Percentiles rank a stretch among this genome's conserved stretches.
Conservation (phyloP, 2,329 filamentous ascomycete genomes). For the Talaromyces sp. region DNA sequence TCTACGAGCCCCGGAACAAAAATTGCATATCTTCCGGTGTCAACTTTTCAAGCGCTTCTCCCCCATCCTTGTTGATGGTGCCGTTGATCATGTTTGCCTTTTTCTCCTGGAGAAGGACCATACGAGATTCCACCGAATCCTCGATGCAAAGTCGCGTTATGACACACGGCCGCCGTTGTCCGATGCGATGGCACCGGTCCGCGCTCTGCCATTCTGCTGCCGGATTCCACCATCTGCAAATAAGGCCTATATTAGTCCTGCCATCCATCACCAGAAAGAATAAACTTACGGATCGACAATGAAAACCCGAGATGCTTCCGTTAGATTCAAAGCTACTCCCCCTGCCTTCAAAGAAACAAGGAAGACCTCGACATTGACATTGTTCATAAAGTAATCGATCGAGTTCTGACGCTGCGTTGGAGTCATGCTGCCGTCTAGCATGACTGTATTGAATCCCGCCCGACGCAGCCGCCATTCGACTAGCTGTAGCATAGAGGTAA, state of each 20-base stretch:
- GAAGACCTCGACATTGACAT: conserved; percentile 91
- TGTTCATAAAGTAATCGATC: conserved; percentile 95
- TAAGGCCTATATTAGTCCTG: conserved; percentile 21
- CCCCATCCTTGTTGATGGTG: conserved; percentile 88
- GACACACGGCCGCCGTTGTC: conserved; percentile 86
- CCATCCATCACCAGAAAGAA: neutral
- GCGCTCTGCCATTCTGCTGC: conserved; percentile 99
- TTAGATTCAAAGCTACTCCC: conserved; percentile 90
- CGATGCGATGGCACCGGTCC: conserved; percentile 90
- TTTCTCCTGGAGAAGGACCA: conserved; percentile 95
- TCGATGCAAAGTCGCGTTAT: conserved; percentile 95
- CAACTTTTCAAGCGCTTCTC: conserved; percentile 80
- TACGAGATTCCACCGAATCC: conserved; percentile 92
- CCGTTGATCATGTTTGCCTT: conserved; percentile 98
- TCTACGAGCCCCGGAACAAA: conserved; percentile 72
- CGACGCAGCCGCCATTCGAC: conserved; percentile 95
- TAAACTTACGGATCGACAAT: conserved; percentile 84
- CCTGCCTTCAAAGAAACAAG: conserved; percentile 94
- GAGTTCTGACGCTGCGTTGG: conserved; percentile 87
- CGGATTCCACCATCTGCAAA: conserved; percentile 91
- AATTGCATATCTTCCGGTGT: conserved; percentile 93
- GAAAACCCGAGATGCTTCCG: conserved; percentile 90
- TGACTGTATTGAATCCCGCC: conserved; percentile 96
- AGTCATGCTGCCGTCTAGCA: conserved; percentile 97
- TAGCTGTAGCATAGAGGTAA: conserved; percentile 94